These are phyloP conservation scores for Fusarium ramigenum DNA, from an alignment of 2,329 filamentous ascomycete species.

Conservation along the genomic window DNA sequence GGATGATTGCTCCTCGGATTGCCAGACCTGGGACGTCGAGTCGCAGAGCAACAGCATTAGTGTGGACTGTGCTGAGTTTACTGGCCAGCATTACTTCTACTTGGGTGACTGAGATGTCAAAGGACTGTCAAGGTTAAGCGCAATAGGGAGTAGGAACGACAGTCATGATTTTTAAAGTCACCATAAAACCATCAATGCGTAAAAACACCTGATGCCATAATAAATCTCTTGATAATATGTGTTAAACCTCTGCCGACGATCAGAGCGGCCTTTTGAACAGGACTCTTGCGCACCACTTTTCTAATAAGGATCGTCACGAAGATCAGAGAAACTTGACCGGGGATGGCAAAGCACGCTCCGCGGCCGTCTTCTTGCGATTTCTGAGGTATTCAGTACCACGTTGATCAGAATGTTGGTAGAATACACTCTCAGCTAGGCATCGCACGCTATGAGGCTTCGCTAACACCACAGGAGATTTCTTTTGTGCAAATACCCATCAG, in stretches of 20 bases:
- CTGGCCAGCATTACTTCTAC: slow-evolving; percentile 11
- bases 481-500: background rate
- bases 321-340: background rate
- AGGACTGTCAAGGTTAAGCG: too few relatives aligned
- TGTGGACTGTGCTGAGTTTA: slow-evolving; percentile 8
- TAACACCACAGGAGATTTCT: background rate
- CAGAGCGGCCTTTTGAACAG: background rate
- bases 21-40: slow-evolving; percentile 3
- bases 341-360: background rate
- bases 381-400: background rate
- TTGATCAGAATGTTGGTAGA: too few relatives aligned
- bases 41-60: background rate
- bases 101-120: background rate
- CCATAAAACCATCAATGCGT: background rate
- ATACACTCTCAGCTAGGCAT: background rate
- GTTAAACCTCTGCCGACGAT: too few relatives aligned
- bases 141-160: background rate
- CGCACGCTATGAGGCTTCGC: too few relatives aligned
- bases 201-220: background rate
- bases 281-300: background rate
- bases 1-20: background rate
- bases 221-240: background rate
- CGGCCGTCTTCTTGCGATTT: background rate
- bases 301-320: too few relatives aligned
- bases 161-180: background rate